Base-by-base conservation (phyloP, 139 green algal species). In the Marvania coccoides region DNA sequence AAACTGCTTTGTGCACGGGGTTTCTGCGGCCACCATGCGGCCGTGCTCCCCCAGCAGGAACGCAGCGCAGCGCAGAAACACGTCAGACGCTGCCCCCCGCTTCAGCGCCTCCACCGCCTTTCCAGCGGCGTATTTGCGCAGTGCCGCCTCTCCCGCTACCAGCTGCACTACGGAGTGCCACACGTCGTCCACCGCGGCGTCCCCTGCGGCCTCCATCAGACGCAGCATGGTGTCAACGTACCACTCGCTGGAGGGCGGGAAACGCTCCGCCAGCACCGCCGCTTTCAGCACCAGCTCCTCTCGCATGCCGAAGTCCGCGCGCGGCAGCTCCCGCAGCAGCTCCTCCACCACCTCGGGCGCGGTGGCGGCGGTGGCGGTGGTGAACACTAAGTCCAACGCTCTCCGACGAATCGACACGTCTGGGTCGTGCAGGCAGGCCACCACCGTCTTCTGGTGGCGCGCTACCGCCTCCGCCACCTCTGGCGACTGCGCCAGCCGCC, bases 211-310 rank as follows among this genome's bases (percentile, higher is more conserved):
- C 70, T 97, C 88, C 51, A 99, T 90, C 46, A 99, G 84, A 26
- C 75, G 69, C 40, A 99, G 80, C 35, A 89, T 87, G 14, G 87
- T 79, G 68, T 97, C 88, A 40, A 96, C 80, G 47, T 97, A 98
- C 92, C 92, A 96, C 56, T 88, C 55, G 47, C 76, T 57, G 57
- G 62, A 58, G 23, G 82, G 74, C 65, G 70, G 76, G 42, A 86
- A 86, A 19, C 90, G 85, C 78, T 99, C 94, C 5, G 94, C 92
- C 58, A 99, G 77, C 39, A 99, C 94, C 14, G 93, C 93, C 3
- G 91, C 85, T 77, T 98, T 98, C 26, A 98, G 83, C 46, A 95
- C 88, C 62, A 99, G 80, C 84, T 99, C 94, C 71, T 99, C 94
- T 1, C 90, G 77, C 69, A 99, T 90, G 6, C 61, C 67, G 62